Percentiles rank a stretch among this genome's conserved stretches.
Evolutionary conservation across 1,139 yeast genomes (phyloP).

Genomic region (Lodderomyces orthopsilosis): DNA sequence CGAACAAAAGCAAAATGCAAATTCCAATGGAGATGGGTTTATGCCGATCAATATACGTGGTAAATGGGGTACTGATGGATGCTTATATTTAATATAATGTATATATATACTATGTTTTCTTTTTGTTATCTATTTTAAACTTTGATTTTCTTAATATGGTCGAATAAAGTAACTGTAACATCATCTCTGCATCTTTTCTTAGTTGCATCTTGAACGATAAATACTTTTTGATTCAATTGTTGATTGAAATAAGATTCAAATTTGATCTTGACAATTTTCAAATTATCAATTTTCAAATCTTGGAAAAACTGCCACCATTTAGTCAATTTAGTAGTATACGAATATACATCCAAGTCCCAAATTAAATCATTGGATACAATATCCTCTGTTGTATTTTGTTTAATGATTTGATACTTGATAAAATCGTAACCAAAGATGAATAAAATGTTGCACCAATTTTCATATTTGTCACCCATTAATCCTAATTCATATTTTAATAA

Average conservation of each 20-base stretch:
- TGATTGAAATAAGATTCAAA: conserved; percentile 31
- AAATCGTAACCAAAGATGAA: conserved; percentile 47
- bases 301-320: conserved; percentile 34
- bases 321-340: conserved; percentile 17
- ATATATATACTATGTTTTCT: not conserved
- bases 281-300: conserved; percentile 19
- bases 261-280: conserved; percentile 24
- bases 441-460: conserved; percentile 52
- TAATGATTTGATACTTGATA: conserved; percentile 27
- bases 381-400: conserved; percentile 5
- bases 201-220: conserved; percentile 15
- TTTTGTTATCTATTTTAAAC: not conserved
- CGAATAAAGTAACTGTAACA: not conserved
- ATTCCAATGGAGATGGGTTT: conserved; percentile 49
- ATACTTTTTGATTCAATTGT: conserved; percentile 36
- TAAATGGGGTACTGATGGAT: conserved; percentile 70
- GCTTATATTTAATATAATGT: conserved; percentile 45
- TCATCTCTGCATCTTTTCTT: conserved; percentile 1
- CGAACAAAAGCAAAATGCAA: conserved; percentile 26
- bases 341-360: conserved; percentile 27
- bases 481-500: conserved; percentile 56
- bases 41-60: conserved; percentile 55
- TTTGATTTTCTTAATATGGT: not conserved
- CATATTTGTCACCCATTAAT: conserved; percentile 49
- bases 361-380: conserved; percentile 18